These are phyloP conservation scores for Cephaloascus albidus DNA, from an alignment of 805 yeast genomes.

Conservation along the genomic window DNA sequence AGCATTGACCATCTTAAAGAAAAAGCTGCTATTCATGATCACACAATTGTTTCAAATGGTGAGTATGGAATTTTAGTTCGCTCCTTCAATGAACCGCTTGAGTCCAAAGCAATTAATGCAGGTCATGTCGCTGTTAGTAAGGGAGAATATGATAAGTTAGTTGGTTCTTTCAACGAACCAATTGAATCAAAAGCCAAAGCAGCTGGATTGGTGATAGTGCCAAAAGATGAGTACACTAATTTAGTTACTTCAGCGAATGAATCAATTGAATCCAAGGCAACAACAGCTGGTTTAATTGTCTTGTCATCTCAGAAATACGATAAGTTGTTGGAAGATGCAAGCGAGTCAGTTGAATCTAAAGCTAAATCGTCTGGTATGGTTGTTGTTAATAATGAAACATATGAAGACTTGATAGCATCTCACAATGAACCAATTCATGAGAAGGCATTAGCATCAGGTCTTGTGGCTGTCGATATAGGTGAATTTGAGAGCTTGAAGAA, in stretches of 20 bases:
- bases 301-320: conserved; percentile 1
- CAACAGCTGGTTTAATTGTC: conserved; percentile 2
- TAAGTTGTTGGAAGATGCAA: background rate
- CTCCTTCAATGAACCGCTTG: conserved; percentile 1
- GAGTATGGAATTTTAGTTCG: conserved; percentile 1
- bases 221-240: background rate
- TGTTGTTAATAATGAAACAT: background rate
- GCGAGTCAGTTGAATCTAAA: background rate
- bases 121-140: conserved; percentile 7
- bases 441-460: background rate
- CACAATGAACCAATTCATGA: background rate
- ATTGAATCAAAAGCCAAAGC: conserved; percentile 9
- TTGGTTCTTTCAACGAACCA: conserved; percentile 3
- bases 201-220: conserved; percentile 5
- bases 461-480: conserved; percentile 1
- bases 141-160: conserved; percentile 4
- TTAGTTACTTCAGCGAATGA: background rate
- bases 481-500: background rate
- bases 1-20: conserved; percentile 11
- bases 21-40: conserved; percentile 11
- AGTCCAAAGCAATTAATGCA: conserved; percentile 2
- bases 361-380: background rate
- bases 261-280: conserved; percentile 3
- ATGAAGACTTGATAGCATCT: background rate
- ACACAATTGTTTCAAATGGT: conserved; percentile 2